Evolutionary conservation across 768 basidiomycete genomes (phyloP), one percentile per base, ranked within the genome.

Genomic region (Aureoboletus auriporus): DNA sequence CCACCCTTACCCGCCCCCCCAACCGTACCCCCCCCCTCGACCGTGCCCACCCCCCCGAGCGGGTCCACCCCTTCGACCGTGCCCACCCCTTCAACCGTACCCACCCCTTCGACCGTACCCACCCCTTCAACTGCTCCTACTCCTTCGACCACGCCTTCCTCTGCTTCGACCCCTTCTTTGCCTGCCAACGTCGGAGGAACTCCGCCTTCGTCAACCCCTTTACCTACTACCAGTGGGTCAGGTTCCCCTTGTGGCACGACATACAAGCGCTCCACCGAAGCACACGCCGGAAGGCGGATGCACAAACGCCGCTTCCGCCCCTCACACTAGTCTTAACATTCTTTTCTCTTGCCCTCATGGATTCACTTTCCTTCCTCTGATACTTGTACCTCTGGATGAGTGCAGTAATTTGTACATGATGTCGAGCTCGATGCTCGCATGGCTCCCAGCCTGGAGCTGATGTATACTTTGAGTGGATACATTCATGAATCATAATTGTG

Each of bases 271-370:
- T 47, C 59, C n/a, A 1, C 23, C 6, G 23, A 38, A 11, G 20
- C 43, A 12, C 50, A n/a, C 30, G 11, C 27, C 31, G 47, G 36
- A 28, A 50, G 47, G 45, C 49, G 60, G 30, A 59, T 56, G 47
- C 53, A 62, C 42, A 51, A 39, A 30, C 50, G 60, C 11, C 60
- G 53, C 14, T 11, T 31, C 28, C 49, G 51, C 16, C 16, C 34
- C 8, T 37, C 47, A 3, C 56, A 61, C 40, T 62, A 13, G 27
- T n/a, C n/a, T 4, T 10, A 6, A 40, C n/a, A 14, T 14, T n/a
- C 14, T 16, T 9, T 17, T 20, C 14, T 6, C 7, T 29, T 13
- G 14, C 14, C 6, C 27, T 9, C 14, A 23, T 4, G 20, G 20
- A 4, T 23, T 23, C 23, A n/a, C 23, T 3, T 3, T 39, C 11